phyloP scores from a whole-genome alignment of 768 basidiomycete species.

The Podaxis sp. region DNA sequence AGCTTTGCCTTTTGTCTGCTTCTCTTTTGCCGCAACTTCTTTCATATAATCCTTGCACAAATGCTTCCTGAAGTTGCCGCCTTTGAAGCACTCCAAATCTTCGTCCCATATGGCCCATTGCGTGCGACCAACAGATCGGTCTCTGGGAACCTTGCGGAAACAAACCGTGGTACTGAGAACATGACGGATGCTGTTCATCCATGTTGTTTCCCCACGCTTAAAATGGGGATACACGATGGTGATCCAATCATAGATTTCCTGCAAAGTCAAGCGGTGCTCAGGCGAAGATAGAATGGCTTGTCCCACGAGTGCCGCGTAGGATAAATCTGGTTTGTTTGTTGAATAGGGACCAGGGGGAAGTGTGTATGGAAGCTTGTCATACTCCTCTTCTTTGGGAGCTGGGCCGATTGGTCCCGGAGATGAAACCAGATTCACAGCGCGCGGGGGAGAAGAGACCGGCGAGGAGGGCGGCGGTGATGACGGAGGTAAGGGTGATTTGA shows the following conservation, averaged over 20 bases:
- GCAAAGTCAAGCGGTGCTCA: slow-evolving; percentile 80
- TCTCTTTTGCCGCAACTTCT: slow-evolving; percentile 30
- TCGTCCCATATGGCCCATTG: slow-evolving; percentile 86
- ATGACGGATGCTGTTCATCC: slow-evolving; percentile 99
- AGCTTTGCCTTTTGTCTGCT: slow-evolving; percentile 26
- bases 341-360: slow-evolving; percentile 86
- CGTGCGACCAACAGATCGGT: slow-evolving; percentile 74
- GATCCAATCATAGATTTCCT: slow-evolving; percentile 97
- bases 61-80: slow-evolving; percentile 76
- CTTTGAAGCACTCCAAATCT: slow-evolving; percentile 77
- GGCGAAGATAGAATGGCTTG: slow-evolving; percentile 88
- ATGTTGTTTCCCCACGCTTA: slow-evolving; percentile 88
- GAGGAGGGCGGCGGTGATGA: slow-evolving; percentile 61
- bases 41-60: slow-evolving; percentile 45
- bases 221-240: slow-evolving; percentile 92
- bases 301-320: slow-evolving; percentile 94
- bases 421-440: slow-evolving; percentile 71
- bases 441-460: slow-evolving; percentile 37
- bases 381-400: slow-evolving; percentile 58
- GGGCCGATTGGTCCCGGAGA: slow-evolving; percentile 77
- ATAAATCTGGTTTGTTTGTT: slow-evolving; percentile 73
- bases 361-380: slow-evolving; percentile 63
- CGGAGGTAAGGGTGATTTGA: slow-evolving; percentile 48
- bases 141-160: slow-evolving; percentile 81
- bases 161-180: slow-evolving; percentile 89